phyloP scores from a whole-genome alignment of 768 basidiomycete genomes.

The Galerina marginata region DNA sequence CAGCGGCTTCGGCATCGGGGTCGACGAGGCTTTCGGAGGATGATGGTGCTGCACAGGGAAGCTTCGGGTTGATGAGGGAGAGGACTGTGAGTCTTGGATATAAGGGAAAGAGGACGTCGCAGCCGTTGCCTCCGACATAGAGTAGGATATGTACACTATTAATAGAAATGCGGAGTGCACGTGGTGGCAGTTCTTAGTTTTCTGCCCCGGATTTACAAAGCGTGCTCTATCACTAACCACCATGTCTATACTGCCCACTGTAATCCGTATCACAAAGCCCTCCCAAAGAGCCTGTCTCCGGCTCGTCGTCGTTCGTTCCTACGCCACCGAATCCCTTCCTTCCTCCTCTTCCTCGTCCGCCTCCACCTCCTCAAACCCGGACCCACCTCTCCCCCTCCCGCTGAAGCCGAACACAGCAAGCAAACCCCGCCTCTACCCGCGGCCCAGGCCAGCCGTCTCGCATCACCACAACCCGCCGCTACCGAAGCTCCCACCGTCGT shows the following conservation, averaged over 20 bases:
- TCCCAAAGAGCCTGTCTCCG: slow-evolving; percentile 21
- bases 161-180: slow-evolving; percentile 9
- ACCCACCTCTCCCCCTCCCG: slow-evolving; percentile 41
- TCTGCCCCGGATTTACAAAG: neutral
- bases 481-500: slow-evolving; percentile 67
- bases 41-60: slow-evolving; percentile 28
- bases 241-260: slow-evolving; percentile 26
- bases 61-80: neutral
- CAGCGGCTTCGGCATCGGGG: slow-evolving; percentile 12
- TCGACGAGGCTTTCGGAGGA: slow-evolving; percentile 28
- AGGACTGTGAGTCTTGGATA: too few species aligned
- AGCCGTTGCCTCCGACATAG: neutral
- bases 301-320: slow-evolving; percentile 40
- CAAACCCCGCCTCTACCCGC: slow-evolving; percentile 49
- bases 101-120: too few species aligned
- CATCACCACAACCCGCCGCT: slow-evolving; percentile 37
- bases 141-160: neutral
- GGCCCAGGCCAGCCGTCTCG: slow-evolving; percentile 50
- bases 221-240: slow-evolving; percentile 1
- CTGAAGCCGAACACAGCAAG: slow-evolving; percentile 21
- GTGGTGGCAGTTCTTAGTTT: neutral
- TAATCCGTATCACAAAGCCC: slow-evolving; percentile 19
- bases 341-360: slow-evolving; percentile 34
- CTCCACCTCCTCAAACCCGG: slow-evolving; percentile 21
- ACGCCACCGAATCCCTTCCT: slow-evolving; percentile 48